Evolutionary conservation across 192 early-diverging fungal species (phyloP).

Genomic region (Piromyces sp.): DNA sequence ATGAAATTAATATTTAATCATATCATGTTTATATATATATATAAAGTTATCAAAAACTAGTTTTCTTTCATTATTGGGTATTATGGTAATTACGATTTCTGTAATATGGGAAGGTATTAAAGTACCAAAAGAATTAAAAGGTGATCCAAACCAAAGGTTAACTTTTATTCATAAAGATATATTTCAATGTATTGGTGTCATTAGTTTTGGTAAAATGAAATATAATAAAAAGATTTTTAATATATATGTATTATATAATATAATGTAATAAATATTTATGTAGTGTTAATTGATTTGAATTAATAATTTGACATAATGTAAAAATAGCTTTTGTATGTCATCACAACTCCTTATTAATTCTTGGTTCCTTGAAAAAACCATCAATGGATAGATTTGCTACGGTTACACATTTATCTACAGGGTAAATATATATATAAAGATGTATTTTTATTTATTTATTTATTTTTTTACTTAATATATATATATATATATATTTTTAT

Average conservation of each 20-base stretch:
- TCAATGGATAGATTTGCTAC: conserved; percentile 68
- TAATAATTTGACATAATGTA: no score
- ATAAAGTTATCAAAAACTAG: conserved; percentile 64
- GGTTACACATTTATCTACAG: conserved; percentile 66
- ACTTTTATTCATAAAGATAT: background rate
- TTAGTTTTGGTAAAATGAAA: conserved; percentile 56
- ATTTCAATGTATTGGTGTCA: conserved; percentile 51
- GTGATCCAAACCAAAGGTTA: conserved; percentile 5
- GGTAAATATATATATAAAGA: conserved; percentile 11
- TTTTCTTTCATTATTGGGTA: conserved; percentile 63
- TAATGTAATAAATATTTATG: no score
- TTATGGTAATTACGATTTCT: conserved; percentile 56
- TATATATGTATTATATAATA: no score
- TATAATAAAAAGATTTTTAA: no score
- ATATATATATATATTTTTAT: no score
- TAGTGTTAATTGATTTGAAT: background rate
- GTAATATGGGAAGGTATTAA: conserved; percentile 52
- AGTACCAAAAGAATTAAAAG: conserved; percentile 25
- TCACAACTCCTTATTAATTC: conserved; percentile 87
- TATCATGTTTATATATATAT: no score
- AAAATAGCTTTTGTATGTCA: conserved; percentile 75
- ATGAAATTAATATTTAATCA: no score
- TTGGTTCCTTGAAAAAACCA: conserved; percentile 63
- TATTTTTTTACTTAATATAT: background rate
- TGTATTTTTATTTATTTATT: no score